Evolutionary conservation across 805 yeast genomes (phyloP).

Genomic region (Kodamaea laetipori): DNA sequence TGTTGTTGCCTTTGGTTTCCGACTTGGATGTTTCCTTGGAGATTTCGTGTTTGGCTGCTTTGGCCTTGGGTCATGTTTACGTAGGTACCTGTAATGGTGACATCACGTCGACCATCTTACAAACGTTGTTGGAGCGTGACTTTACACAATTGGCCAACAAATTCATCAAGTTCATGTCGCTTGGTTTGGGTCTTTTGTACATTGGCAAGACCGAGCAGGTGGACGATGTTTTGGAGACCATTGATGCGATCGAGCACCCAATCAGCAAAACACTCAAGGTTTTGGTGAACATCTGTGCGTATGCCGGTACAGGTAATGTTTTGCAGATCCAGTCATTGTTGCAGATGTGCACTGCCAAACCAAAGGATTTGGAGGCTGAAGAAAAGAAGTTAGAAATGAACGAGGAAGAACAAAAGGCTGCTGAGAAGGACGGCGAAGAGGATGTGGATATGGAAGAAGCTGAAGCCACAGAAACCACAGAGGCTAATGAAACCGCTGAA

Average conservation of each 20-base stretch:
- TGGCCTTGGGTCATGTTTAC: conserved; percentile 90
- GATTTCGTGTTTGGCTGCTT: conserved; percentile 80
- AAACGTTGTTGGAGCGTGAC: conserved; percentile 85
- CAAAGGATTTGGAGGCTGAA: conserved; percentile 55
- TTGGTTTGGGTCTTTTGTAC: conserved; percentile 88
- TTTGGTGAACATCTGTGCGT: conserved; percentile 88
- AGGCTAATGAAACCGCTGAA: conserved; percentile 20
- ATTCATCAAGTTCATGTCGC: conserved; percentile 87
- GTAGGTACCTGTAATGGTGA: conserved; percentile 97
- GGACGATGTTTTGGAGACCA: conserved; percentile 90
- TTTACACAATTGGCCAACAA: conserved; percentile 74
- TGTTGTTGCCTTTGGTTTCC: conserved; percentile 79
- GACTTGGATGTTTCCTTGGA: conserved; percentile 77
- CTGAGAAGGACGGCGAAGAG: conserved; percentile 25
- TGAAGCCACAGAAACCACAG: conserved; percentile 19
- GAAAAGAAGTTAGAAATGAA: conserved; percentile 59
- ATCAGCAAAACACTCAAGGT: conserved; percentile 87
- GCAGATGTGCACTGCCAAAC: conserved; percentile 82
- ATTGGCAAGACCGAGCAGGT: conserved; percentile 93
- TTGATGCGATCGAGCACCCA: conserved; percentile 94
- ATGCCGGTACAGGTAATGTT: conserved; percentile 97
- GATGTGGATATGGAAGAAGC: conserved; percentile 29
- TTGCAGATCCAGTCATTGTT: conserved; percentile 88
- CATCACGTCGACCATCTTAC: conserved; percentile 87
- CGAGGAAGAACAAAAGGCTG: conserved; percentile 38